Conservation (phyloP, 2,329 filamentous ascomycete species). For the Pestalotiopsis sp. region DNA sequence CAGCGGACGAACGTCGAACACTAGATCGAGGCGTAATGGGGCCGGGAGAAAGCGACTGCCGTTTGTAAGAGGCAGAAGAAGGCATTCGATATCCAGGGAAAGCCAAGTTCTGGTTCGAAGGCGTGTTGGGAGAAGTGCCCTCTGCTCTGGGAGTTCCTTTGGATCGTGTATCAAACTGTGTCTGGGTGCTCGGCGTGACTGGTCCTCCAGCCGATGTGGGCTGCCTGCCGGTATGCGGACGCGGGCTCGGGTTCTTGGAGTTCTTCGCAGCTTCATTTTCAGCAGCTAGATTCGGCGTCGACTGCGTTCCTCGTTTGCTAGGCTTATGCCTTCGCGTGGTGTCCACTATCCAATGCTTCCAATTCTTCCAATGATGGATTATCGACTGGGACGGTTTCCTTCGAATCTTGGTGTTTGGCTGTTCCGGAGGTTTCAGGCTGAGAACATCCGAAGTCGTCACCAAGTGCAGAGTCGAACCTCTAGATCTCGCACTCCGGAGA, state of each 20-base stretch:
- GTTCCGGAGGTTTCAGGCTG: slow-evolving; percentile 27
- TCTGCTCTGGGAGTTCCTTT: slow-evolving; percentile 31
- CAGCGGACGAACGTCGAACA: slow-evolving; percentile 79
- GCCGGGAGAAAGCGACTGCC: slow-evolving; percentile 82
- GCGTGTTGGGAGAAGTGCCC: slow-evolving; percentile 22
- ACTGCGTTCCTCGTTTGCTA: slow-evolving; percentile 55
- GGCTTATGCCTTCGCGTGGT: slow-evolving; percentile 56
- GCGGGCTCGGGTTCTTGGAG: slow-evolving; percentile 56
- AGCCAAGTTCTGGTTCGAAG: slow-evolving; percentile 31
- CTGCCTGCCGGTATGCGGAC: slow-evolving; percentile 64
- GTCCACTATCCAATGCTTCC: slow-evolving; percentile 66
- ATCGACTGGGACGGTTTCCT: slow-evolving; percentile 59
- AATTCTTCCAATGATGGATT: slow-evolving; percentile 64
- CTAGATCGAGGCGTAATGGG: slow-evolving; percentile 88
- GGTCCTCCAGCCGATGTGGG: slow-evolving; percentile 41
- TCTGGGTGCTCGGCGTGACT: slow-evolving; percentile 48
- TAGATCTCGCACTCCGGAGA: slow-evolving; percentile 68
- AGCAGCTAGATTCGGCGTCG: slow-evolving; percentile 60
- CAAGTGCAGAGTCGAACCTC: slow-evolving; percentile 84
- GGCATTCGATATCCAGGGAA: slow-evolving; percentile 37
- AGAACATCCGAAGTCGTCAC: slow-evolving; percentile 67
- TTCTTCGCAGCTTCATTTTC: slow-evolving; percentile 49
- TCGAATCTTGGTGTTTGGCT: neutral
- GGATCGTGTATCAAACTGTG: slow-evolving; percentile 54
- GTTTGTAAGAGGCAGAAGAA: slow-evolving; percentile 56